phyloP scores from a whole-genome alignment of 257 asterid species.

The Lycium barbarum region DNA sequence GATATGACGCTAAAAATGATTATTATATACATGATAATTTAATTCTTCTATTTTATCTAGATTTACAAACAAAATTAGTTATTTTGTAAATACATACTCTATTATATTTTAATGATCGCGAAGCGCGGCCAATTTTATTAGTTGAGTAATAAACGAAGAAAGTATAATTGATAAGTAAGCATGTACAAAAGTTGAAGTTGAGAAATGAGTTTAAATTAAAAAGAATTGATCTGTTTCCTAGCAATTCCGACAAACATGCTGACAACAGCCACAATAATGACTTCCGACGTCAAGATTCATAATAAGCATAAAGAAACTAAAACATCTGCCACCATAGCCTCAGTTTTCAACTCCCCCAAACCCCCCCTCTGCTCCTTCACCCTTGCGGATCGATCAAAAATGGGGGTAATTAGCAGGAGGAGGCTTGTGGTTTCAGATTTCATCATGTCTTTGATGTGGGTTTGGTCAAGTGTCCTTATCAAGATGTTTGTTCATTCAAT shows the following conservation, averaged over 20 bases:
- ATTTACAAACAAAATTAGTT: too few species aligned
- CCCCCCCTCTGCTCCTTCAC: too few species aligned
- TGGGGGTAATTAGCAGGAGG: slow-evolving; percentile 36
- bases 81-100: too few species aligned
- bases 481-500: slow-evolving; percentile 61
- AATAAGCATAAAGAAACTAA: background rate
- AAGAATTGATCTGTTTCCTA: background rate
- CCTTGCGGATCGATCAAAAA: background rate
- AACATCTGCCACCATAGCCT: background rate
- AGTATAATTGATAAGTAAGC: too few species aligned
- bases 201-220: too few species aligned
- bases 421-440: slow-evolving; percentile 71
- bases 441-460: slow-evolving; percentile 81
- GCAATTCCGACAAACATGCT: slow-evolving; percentile 4
- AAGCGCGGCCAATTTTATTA: too few species aligned
- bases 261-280: background rate
- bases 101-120: too few species aligned
- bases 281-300: background rate
- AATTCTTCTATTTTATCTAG: too few species aligned
- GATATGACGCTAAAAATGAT: too few species aligned
- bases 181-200: too few species aligned
- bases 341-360: background rate
- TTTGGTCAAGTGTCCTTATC: slow-evolving; percentile 72
- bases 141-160: too few species aligned
- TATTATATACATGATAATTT: too few species aligned